Evolutionary conservation across 1,284 basidiomycete species (phyloP).

Genomic region (Sporisorium sorghi): DNA sequence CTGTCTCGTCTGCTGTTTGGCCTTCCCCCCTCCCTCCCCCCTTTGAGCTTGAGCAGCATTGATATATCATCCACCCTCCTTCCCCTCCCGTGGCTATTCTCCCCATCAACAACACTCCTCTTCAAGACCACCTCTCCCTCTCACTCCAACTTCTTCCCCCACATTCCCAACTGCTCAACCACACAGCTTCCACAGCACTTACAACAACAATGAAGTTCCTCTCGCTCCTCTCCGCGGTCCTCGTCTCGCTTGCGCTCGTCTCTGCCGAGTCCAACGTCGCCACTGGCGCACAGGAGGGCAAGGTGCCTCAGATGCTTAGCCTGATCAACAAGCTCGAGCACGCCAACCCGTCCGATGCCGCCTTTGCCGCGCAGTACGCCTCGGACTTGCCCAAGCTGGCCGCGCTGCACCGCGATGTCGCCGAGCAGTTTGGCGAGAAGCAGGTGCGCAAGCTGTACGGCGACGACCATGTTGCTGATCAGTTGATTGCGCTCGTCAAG

Average conservation of each 20-base stretch:
- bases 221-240: conserved; percentile 25
- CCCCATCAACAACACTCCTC: conserved; percentile 9
- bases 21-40: background rate
- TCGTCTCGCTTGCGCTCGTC: conserved; percentile 19
- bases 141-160: background rate
- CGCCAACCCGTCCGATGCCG: conserved; percentile 21
- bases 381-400: conserved; percentile 18
- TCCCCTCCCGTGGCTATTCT: background rate
- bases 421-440: conserved; percentile 14
- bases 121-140: conserved; percentile 1
- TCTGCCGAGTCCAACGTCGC: conserved; percentile 23
- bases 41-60: too few relatives aligned
- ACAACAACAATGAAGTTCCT: conserved; percentile 31
- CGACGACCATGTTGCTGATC: conserved; percentile 12
- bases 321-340: conserved; percentile 39
- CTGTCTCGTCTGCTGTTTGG: background rate
- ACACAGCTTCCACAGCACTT: conserved; percentile 22
- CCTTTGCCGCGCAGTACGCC: conserved; percentile 11
- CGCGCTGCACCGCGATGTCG: conserved; percentile 27
- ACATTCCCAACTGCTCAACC: too few relatives aligned
- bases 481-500: conserved; percentile 27
- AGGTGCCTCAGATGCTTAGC: conserved; percentile 28
- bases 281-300: conserved; percentile 18
- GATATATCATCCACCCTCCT: conserved; percentile 19
- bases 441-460: conserved; percentile 25